Conservation (phyloP, 805 yeast species). For the Wickerhamomyces mucosus region DNA sequence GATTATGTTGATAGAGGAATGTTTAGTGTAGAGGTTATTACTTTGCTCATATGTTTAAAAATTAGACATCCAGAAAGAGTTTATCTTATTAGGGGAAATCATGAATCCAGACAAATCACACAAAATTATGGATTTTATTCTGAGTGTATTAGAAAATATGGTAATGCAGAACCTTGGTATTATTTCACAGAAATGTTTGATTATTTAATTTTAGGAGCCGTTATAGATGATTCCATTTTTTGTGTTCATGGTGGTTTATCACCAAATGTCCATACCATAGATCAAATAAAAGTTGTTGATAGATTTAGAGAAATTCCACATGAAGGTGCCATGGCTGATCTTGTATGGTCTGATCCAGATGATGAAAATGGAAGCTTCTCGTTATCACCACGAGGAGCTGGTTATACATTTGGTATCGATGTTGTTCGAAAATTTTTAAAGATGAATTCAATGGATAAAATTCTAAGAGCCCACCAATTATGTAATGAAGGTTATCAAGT, state of each 20-base stretch:
- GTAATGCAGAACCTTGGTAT: slow-evolving; percentile 73
- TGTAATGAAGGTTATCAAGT: slow-evolving; percentile 95
- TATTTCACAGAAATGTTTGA: slow-evolving; percentile 90
- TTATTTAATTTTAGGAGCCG: slow-evolving; percentile 78
- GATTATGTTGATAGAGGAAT: slow-evolving; percentile 96
- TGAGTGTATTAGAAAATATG: slow-evolving; percentile 87
- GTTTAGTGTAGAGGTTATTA: slow-evolving; percentile 88
- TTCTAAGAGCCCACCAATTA: slow-evolving; percentile 89
- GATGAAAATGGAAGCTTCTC: slow-evolving; percentile 69
- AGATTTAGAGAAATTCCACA: slow-evolving; percentile 94
- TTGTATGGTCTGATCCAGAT: slow-evolving; percentile 98
- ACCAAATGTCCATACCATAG: slow-evolving; percentile 89
- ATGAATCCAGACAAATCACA: slow-evolving; percentile 93
- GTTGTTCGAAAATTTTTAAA: slow-evolving; percentile 81
- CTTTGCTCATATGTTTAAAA: slow-evolving; percentile 71
- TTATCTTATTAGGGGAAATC: slow-evolving; percentile 84
- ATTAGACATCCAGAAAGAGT: slow-evolving; percentile 83
- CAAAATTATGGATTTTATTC: slow-evolving; percentile 96
- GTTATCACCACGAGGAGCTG: slow-evolving; percentile 94
- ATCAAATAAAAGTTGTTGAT: slow-evolving; percentile 85
- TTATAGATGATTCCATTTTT: slow-evolving; percentile 81
- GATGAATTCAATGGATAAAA: slow-evolving; percentile 68
- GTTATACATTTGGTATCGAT: slow-evolving; percentile 88
- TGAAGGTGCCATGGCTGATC: slow-evolving; percentile 98
- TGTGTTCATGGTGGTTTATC: slow-evolving; percentile 97